phyloP scores from a whole-genome alignment of 768 basidiomycete species.

The Leucocoprinus sp. region DNA sequence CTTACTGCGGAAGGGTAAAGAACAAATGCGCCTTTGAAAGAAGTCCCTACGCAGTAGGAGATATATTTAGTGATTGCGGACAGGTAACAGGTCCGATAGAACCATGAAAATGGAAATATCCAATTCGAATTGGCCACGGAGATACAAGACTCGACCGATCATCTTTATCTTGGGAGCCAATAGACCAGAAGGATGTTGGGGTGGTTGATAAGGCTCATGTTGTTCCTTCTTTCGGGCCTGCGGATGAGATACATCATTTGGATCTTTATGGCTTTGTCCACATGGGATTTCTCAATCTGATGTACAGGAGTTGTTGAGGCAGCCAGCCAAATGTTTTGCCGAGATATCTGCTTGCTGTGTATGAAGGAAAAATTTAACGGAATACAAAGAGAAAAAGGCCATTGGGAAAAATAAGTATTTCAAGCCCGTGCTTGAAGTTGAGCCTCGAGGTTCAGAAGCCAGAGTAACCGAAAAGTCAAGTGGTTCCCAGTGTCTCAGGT shows the following conservation, averaged over 20 bases:
- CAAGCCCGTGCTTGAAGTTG: conserved; percentile 2
- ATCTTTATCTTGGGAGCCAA: conserved; percentile 21
- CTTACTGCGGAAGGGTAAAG: background rate
- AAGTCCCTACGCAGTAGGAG: conserved; percentile 14
- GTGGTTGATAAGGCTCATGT: conserved; percentile 21
- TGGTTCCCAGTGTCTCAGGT: background rate
- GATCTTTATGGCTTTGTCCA: conserved; percentile 12
- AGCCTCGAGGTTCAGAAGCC: conserved; percentile 2
- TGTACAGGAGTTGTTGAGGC: conserved; percentile 11
- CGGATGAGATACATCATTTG: background rate
- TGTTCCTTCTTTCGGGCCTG: conserved; percentile 22
- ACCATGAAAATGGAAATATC: no score
- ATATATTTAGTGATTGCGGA: no score
- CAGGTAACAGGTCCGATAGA: no score
- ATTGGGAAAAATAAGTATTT: conserved; percentile 5
- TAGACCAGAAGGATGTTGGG: conserved; percentile 28
- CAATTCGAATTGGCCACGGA: no score
- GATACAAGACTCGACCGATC: conserved; percentile 24
- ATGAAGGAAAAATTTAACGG: conserved; percentile 10
- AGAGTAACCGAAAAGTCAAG: conserved; percentile 4
- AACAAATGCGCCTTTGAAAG: conserved; percentile 6
- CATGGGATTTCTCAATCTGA: conserved; percentile 18
- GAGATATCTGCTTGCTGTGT: conserved; percentile 15
- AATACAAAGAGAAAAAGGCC: conserved; percentile 1
- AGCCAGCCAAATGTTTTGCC: conserved; percentile 17